Percentiles rank a stretch among this genome's conserved stretches.
Conservation (phyloP, 768 basidiomycete genomes). For the Collybia sp. region DNA sequence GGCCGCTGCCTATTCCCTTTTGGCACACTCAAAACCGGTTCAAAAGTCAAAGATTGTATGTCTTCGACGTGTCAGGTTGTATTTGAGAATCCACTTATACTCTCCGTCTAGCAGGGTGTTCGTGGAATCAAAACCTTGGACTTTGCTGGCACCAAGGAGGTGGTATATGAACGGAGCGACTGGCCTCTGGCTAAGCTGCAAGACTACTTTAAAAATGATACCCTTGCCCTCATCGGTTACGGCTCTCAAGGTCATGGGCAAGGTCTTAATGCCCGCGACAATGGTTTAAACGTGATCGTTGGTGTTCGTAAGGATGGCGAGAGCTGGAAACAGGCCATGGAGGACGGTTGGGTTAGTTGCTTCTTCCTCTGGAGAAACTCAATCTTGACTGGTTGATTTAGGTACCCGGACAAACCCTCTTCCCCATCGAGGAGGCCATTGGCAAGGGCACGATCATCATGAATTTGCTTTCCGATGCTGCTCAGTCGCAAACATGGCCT, state of each 20-base stretch:
- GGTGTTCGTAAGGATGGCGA: slow-evolving; percentile 97
- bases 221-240: slow-evolving; percentile 97
- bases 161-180: slow-evolving; percentile 93
- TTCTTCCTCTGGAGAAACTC: slow-evolving; percentile 1
- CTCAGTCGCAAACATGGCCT: slow-evolving; percentile 97
- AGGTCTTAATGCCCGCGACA: slow-evolving; percentile 98
- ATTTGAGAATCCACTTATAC: slow-evolving; percentile 3
- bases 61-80: slow-evolving; percentile 4
- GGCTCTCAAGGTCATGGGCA: slow-evolving; percentile 99
- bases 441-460: slow-evolving; percentile 96
- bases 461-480: slow-evolving; percentile 99
- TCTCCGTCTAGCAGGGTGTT: slow-evolving; percentile 31
- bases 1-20: slow-evolving; percentile 65
- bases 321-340: slow-evolving; percentile 92
- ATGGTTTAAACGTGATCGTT: slow-evolving; percentile 96
- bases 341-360: slow-evolving; percentile 83
- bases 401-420: slow-evolving; percentile 96
- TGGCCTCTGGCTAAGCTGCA: slow-evolving; percentile 98
- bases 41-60: slow-evolving; percentile 25
- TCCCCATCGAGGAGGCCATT: slow-evolving; percentile 98
- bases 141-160: slow-evolving; percentile 92
- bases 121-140: slow-evolving; percentile 94
- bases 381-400: slow-evolving; percentile 18
- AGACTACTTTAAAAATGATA: slow-evolving; percentile 99
- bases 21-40: slow-evolving; percentile 43